Evolutionary conservation across 2,329 filamentous ascomycete species (phyloP).

Genomic region (Sporothrix pseudoabietina): DNA sequence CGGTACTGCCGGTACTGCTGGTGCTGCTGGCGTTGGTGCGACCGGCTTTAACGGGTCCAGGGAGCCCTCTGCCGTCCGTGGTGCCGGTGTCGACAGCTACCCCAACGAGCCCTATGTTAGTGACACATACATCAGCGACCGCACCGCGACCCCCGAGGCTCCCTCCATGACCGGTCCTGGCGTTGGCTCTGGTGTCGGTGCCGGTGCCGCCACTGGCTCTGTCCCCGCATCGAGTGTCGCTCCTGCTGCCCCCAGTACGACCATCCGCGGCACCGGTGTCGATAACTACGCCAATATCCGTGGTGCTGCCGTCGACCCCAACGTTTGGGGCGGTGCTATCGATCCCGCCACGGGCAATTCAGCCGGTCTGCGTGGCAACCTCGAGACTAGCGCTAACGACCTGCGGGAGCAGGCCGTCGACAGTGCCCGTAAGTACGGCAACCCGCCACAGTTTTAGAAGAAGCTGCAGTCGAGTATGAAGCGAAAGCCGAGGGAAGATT

Average conservation of each 20-base stretch:
- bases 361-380: background rate
- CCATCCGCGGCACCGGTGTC: background rate
- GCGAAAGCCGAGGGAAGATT: background rate
- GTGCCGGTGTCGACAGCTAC: constrained; percentile 6
- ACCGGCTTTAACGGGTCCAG: background rate
- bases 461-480: background rate
- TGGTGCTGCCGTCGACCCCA: background rate
- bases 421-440: constrained; percentile 18
- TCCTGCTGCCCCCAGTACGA: background rate
- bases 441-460: constrained; percentile 21
- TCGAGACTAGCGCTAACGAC: background rate
- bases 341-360: constrained; percentile 13
- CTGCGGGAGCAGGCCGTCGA: background rate
- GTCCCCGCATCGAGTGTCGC: background rate
- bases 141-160: background rate
- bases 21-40: background rate
- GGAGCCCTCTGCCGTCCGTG: background rate
- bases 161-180: background rate
- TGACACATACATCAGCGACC: background rate
- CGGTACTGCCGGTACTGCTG: background rate
- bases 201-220: background rate
- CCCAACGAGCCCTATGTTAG: background rate
- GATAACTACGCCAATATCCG: constrained; percentile 1
- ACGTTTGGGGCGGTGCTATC: constrained; percentile 14
- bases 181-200: background rate